These are phyloP conservation scores for Henckelia pumila DNA, from an alignment of 257 asterid genomes.

Conservation along the genomic window DNA sequence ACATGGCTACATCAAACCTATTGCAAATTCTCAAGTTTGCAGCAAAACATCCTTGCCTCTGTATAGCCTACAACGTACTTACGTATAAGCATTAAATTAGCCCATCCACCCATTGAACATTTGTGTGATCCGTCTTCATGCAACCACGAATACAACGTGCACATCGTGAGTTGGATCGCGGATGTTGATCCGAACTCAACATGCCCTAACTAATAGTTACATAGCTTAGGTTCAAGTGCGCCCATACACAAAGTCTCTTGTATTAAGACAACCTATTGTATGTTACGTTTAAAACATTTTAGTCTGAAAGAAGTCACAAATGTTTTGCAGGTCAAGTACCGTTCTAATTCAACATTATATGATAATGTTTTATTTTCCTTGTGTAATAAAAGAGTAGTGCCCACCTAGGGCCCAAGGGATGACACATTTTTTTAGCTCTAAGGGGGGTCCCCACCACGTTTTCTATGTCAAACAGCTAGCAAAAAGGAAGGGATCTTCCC, in stretches of 20 bases:
- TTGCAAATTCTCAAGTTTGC: background rate
- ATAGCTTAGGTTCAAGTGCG: no score
- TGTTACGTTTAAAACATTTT: no score
- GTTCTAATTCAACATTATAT: background rate
- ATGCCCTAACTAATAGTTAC: background rate
- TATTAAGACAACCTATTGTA: no score
- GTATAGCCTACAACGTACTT: background rate
- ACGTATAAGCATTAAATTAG: background rate
- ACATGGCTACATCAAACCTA: constrained; percentile 5
- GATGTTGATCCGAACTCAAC: background rate
- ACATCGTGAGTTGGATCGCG: no score
- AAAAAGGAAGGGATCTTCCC: constrained; percentile 11
- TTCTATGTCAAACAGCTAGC: constrained; percentile 23
- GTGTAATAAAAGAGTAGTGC: constrained; percentile 8
- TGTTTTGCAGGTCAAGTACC: background rate
- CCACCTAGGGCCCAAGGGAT: constrained; percentile 14
- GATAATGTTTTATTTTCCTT: constrained; percentile 21
- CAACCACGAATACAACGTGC: constrained; percentile 7
- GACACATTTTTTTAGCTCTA: constrained; percentile 24
- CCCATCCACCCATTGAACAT: constrained; percentile 10
- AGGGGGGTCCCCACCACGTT: constrained; percentile 29
- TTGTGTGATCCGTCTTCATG: constrained; percentile 1
- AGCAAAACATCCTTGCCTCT: background rate
- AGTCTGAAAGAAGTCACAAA: background rate
- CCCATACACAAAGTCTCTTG: no score